Evolutionary conservation across 345 rosid species (phyloP).

Genomic region (Dimocarpus longan): DNA sequence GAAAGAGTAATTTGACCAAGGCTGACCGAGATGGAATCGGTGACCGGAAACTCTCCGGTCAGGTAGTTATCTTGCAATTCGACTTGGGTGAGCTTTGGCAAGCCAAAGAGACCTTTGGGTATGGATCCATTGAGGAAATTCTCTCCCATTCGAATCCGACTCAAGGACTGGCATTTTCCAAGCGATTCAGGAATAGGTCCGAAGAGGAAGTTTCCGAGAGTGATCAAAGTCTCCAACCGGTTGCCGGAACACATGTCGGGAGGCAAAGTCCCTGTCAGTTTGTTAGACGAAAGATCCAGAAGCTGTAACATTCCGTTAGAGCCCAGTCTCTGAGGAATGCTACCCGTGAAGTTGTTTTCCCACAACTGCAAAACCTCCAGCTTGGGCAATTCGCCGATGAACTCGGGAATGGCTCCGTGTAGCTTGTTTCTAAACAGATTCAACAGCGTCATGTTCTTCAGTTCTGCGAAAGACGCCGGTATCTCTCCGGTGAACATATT

Average conservation of each 20-base stretch:
- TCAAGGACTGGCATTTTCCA: constrained; percentile 68
- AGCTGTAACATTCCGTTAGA: constrained; percentile 55
- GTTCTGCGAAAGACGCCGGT: constrained; percentile 51
- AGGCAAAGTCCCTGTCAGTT: constrained; percentile 74
- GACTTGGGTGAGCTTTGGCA: constrained; percentile 72
- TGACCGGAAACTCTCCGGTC: constrained; percentile 63
- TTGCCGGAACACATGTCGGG: constrained; percentile 73
- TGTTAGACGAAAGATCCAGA: constrained; percentile 83
- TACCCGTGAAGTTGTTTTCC: constrained; percentile 90
- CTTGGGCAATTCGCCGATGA: constrained; percentile 68
- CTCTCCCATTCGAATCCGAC: constrained; percentile 86
- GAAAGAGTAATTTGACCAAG: constrained; percentile 82
- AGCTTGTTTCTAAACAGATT: constrained; percentile 87
- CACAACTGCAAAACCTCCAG: constrained; percentile 87
- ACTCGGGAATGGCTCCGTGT: constrained; percentile 77
- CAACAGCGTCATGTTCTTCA: constrained; percentile 71
- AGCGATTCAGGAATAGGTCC: constrained; percentile 80
- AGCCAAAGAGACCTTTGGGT: constrained; percentile 73
- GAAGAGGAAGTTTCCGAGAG: constrained; percentile 68
- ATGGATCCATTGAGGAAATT: constrained; percentile 85
- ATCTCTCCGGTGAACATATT: constrained; percentile 80
- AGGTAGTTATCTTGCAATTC: constrained; percentile 76
- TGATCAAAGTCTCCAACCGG: constrained; percentile 66
- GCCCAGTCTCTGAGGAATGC: constrained; percentile 65
- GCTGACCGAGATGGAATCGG: constrained; percentile 46